phyloP scores from a whole-genome alignment of 148 eudicot genomes.

The Rhododendron simsii region DNA sequence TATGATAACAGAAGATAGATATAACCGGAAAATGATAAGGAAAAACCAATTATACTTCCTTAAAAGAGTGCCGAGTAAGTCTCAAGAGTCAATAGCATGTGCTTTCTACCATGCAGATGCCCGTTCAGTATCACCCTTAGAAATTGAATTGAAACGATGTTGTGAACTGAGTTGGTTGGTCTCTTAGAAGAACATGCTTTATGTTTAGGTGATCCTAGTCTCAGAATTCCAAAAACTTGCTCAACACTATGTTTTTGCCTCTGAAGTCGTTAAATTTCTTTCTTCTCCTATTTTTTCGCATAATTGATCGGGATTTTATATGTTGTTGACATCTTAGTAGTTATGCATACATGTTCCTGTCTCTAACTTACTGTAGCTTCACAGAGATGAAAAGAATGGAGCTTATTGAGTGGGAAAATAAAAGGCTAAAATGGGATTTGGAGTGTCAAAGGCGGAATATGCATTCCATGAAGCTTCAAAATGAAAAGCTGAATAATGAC shows the following conservation, averaged over 20 bases:
- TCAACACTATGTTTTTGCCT: background rate
- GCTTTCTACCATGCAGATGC: background rate
- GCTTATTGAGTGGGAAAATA: constrained; percentile 21
- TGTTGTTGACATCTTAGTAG: background rate
- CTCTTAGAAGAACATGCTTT: too few relatives aligned
- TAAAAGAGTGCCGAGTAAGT: background rate
- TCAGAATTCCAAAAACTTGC: background rate
- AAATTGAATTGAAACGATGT: background rate
- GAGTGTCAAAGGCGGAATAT: constrained; percentile 10
- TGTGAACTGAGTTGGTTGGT: background rate
- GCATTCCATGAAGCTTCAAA: background rate
- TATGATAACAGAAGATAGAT: background rate
- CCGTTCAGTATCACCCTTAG: background rate
- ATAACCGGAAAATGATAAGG: background rate
- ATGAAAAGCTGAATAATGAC: background rate
- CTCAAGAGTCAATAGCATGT: background rate
- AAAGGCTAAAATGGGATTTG: constrained; percentile 19
- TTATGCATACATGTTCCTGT: background rate
- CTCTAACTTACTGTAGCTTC: background rate
- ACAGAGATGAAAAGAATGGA: constrained; percentile 34
- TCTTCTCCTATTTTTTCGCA: background rate
- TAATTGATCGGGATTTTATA: background rate
- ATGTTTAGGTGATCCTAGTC: background rate
- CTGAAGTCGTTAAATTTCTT: background rate
- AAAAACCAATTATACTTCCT: background rate